Percentiles rank a stretch among this genome's conserved stretches.
Conservation (phyloP, 495 filamentous ascomycete species). For the Hypoxylon fragiforme region DNA sequence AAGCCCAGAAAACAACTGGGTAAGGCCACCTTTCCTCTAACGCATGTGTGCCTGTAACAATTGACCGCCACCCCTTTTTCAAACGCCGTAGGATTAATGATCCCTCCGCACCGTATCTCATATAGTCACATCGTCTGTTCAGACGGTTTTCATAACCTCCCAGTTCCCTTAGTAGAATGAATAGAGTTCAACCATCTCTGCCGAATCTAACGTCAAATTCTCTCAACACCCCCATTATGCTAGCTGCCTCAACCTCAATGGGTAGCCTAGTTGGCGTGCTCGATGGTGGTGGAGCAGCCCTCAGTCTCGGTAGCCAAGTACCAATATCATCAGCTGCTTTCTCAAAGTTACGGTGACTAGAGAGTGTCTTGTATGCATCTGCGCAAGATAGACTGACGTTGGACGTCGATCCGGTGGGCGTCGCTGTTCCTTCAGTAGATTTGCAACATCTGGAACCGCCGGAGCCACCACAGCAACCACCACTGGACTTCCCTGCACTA, state of each 20-base stretch:
- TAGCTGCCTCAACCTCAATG: constrained; percentile 82
- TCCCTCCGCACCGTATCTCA: constrained; percentile 17
- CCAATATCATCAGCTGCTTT: constrained; percentile 74
- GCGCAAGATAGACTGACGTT: constrained; percentile 63
- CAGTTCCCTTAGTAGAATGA: neutral
- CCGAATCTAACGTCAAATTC: constrained; percentile 82
- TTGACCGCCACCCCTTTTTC: constrained; percentile 1
- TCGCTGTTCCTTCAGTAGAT: constrained; percentile 13
- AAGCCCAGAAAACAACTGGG: constrained; percentile 1
- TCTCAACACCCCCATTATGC: constrained; percentile 82
- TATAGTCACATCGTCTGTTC: constrained; percentile 5
- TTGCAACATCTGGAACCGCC: constrained; percentile 40
- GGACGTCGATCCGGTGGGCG: constrained; percentile 3
- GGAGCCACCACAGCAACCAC: constrained; percentile 48
- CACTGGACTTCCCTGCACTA: constrained; percentile 38
- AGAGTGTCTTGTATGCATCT: constrained; percentile 80
- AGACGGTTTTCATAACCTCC: neutral
- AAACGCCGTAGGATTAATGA: constrained; percentile 24
- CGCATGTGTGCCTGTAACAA: constrained; percentile 4
- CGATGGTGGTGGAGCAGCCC: constrained; percentile 53
- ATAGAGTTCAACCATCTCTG: constrained; percentile 28
- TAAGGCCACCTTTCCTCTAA: constrained; percentile 5
- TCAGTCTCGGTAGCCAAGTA: constrained; percentile 73
- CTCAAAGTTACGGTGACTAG: constrained; percentile 77
- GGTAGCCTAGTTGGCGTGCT: constrained; percentile 53